Evolutionary conservation across 129 eudicot species (phyloP).

Genomic region (Arctium lappa): DNA sequence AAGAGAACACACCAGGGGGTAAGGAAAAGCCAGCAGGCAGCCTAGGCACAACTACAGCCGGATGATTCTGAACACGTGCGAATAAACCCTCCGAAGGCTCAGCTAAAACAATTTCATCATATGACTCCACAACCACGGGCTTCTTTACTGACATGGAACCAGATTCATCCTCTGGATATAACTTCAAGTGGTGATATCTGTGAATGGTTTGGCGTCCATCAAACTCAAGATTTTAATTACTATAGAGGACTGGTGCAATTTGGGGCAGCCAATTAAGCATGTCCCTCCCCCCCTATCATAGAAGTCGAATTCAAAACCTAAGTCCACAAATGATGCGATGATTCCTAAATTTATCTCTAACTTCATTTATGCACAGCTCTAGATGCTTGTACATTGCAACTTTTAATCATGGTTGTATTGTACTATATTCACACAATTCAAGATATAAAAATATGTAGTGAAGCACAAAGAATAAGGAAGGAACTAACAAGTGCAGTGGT

Average conservation of each 20-base stretch:
- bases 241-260: too few relatives aligned
- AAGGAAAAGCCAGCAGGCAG: conserved; percentile 61
- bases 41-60: conserved; percentile 77
- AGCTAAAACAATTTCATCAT: conserved; percentile 75
- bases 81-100: conserved; percentile 77
- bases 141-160: conserved; percentile 79
- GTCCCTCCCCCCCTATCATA: too few relatives aligned
- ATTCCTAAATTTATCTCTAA: neutral
- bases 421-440: too few relatives aligned
- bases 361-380: neutral
- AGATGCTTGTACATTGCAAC: neutral
- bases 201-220: neutral
- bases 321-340: too few relatives aligned
- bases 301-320: too few relatives aligned
- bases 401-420: neutral
- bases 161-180: conserved; percentile 81
- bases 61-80: conserved; percentile 75
- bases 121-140: conserved; percentile 76
- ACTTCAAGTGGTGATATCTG: conserved; percentile 80
- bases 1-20: conserved; percentile 47
- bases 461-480: too few relatives aligned
- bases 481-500: too few relatives aligned
- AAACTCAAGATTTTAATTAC: neutral
- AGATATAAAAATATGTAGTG: too few relatives aligned
- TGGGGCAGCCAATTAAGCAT: too few relatives aligned